phyloP scores from a whole-genome alignment of 768 basidiomycete species.

The Auricularia heimuer region DNA sequence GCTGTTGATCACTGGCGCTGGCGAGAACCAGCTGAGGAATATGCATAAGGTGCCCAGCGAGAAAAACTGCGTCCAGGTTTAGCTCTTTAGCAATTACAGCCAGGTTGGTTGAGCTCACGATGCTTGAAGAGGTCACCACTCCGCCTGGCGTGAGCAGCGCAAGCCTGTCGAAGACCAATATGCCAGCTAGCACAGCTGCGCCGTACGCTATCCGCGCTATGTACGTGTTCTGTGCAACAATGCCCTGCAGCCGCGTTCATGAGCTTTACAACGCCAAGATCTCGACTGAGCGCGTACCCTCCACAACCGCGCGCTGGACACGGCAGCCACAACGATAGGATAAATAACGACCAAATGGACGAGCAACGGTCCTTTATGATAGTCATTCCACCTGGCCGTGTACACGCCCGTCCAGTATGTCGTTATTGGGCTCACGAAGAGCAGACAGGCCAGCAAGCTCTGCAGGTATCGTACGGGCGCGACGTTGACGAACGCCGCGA shows the following conservation, averaged over 20 bases:
- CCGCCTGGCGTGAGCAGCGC: constrained; percentile 6
- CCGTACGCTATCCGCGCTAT: neutral
- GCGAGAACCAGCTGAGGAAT: neutral
- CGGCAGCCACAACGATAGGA: constrained; percentile 45
- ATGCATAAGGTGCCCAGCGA: neutral
- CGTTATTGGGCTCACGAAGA: constrained; percentile 46
- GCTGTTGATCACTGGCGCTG: neutral
- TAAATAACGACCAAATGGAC: constrained; percentile 48
- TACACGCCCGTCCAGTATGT: constrained; percentile 56
- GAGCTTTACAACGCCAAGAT: constrained; percentile 9
- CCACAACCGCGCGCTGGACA: constrained; percentile 33
- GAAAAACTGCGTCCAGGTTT: neutral
- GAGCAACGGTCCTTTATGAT: constrained; percentile 46
- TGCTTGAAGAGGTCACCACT: constrained; percentile 2
- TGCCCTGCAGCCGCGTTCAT: neutral
- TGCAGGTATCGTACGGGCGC: constrained; percentile 12
- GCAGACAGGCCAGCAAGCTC: constrained; percentile 30
- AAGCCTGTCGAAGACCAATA: neutral
- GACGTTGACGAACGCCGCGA: neutral
- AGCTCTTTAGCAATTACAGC: too few relatives aligned
- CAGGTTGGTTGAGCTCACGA: neutral
- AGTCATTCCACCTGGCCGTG: constrained; percentile 43
- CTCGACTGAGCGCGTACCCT: constrained; percentile 32
- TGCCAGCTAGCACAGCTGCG: neutral
- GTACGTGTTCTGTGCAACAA: neutral